phyloP scores from a whole-genome alignment of 352 stramenopile genomes.

The Nothophytophthora sp. region DNA sequence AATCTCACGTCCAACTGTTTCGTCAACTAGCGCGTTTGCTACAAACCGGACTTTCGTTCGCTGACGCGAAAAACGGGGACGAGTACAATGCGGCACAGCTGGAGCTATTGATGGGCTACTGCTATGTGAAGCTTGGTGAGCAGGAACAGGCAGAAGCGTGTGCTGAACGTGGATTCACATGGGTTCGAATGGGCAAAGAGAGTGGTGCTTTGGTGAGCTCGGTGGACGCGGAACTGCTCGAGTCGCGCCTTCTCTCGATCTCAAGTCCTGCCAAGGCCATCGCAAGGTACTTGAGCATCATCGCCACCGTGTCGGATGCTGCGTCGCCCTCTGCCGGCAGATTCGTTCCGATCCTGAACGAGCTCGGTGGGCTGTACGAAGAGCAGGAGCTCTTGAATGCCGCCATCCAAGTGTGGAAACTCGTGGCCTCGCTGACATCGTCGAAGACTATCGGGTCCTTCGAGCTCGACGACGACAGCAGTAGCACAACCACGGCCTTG shows the following conservation, averaged over 20 bases:
- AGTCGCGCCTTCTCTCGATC: conserved; percentile 48
- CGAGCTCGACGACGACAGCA: conserved; percentile 22
- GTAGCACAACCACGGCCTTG: conserved; percentile 22
- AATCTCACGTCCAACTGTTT: conserved; percentile 14
- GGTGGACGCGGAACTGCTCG: conserved; percentile 29
- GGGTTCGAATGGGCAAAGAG: conserved; percentile 12
- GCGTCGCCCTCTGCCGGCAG: conserved; percentile 6
- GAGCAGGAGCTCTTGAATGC: conserved; percentile 38
- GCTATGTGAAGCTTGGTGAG: conserved; percentile 30
- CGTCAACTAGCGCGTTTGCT: conserved; percentile 37
- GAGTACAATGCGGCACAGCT: conserved; percentile 34
- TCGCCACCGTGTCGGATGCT: conserved; percentile 15
- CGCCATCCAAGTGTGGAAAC: conserved; percentile 71
- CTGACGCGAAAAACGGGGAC: background rate
- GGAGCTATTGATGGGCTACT: conserved; percentile 42
- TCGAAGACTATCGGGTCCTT: conserved; percentile 15
- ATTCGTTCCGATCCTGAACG: conserved; percentile 50
- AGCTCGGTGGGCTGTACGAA: conserved; percentile 64
- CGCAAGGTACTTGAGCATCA: conserved; percentile 32
- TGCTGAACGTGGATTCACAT: conserved; percentile 21
- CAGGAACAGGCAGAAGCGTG: conserved; percentile 16
- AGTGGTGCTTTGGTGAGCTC: conserved; percentile 2
- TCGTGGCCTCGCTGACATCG: conserved; percentile 33
- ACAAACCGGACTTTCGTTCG: conserved; percentile 35
- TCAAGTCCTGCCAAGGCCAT: conserved; percentile 21